phyloP scores from a whole-genome alignment of 768 basidiomycete species.

The Hericium rajendrae region DNA sequence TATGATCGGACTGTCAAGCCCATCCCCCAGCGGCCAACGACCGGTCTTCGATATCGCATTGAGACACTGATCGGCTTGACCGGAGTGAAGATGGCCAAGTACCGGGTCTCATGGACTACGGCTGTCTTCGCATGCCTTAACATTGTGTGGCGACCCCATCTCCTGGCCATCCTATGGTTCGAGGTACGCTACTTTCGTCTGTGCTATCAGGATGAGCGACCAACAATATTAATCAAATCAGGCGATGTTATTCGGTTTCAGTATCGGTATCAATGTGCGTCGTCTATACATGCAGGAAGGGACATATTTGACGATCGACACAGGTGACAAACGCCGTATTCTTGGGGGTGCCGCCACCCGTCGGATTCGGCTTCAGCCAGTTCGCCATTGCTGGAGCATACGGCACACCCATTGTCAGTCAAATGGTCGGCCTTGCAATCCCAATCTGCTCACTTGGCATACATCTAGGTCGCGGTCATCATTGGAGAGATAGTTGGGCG shows the following conservation, averaged over 20 bases:
- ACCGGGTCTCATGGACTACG: constrained; percentile 39
- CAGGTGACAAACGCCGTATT: constrained; percentile 62
- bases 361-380: constrained; percentile 42
- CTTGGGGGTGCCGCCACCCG: constrained; percentile 42
- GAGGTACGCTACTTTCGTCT: constrained; percentile 44
- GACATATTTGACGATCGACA: background rate
- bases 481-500: constrained; percentile 44
- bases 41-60: constrained; percentile 41
- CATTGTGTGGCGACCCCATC: constrained; percentile 54
- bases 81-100: constrained; percentile 45
- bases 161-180: constrained; percentile 35
- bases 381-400: constrained; percentile 44
- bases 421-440: background rate
- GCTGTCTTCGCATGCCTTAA: constrained; percentile 35
- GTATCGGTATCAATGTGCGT: constrained; percentile 50
- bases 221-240: constrained; percentile 13
- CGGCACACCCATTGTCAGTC: constrained; percentile 43
- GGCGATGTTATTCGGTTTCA: constrained; percentile 54
- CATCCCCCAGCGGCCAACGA: constrained; percentile 32
- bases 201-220: background rate
- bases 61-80: constrained; percentile 55
- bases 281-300: background rate
- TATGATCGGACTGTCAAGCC: constrained; percentile 52
- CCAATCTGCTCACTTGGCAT: background rate
- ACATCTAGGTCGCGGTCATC: constrained; percentile 33